Evolutionary conservation across 1,284 basidiomycete species (phyloP), one percentile per base, ranked within the genome.

Genomic region (Ustilago cynodontis): DNA sequence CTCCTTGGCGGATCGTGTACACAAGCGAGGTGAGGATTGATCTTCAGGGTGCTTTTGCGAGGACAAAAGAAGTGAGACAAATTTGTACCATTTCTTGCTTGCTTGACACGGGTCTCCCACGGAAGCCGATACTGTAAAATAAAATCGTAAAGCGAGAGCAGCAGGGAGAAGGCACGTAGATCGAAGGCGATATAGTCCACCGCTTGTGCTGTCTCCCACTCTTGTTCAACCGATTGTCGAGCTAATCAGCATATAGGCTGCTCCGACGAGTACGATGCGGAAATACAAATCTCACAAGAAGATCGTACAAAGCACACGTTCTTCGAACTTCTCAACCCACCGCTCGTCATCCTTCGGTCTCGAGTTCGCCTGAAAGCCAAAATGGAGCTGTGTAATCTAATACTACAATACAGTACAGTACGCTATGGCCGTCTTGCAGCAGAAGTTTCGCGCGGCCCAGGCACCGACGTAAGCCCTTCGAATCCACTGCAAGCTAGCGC

Each of bases 141-240:
- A 18, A 24, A 49, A 49, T 22, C 13, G 18, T 39, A 39, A 14
- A 39, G n/a, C n/a, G n/a, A n/a, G n/a, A n/a, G n/a, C n/a, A n/a
- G n/a, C n/a, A n/a, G n/a, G 16, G 20, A 20, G n/a, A 43, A 62
- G 59, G 59, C 59, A 54, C 52, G 59, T 41, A 49, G 59, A 54
- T 62, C 41, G 59, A 61, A 51, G 49, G 52, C 52, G 59, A 62
- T 62, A 62, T 55, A 28, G 52, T 50, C 49, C 59, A 29, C 22
- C 28, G 3, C 41, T 43, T 43, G 41, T 43, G 29, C n/a, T 11
- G 14, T 28, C 28, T 41, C 37, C 41, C n/a, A 20, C 41, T 43
- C n/a, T 43, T 22, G n/a, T 43, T n/a, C 20, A n/a, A 43, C 41
- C 41, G 41, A 43, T 43, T 20, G n/a, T 37, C 41, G 20, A 43